Evolutionary conservation across 306 rosid genomes (phyloP), one percentile per base, ranked within the genome.

Genomic region (Luffa acutangula): DNA sequence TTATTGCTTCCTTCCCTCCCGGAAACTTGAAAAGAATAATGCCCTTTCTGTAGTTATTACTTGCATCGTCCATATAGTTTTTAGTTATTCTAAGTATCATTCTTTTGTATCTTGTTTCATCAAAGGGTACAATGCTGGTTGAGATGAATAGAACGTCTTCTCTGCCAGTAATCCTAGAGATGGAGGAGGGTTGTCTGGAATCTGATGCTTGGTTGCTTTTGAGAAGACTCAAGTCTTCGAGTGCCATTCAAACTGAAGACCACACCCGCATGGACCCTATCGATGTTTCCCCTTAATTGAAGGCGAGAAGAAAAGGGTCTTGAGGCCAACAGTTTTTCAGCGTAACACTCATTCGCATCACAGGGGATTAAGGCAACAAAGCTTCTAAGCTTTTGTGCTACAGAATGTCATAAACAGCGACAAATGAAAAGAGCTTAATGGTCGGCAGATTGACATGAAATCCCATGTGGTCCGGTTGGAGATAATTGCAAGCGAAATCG

Each of bases 161-260:
- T 51, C 81, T 87, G 82, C 97, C 98, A 49, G 62, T 90, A 78
- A 93, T 89, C 52, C 80, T 91, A 36, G 97, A 91, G 82, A 91
- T 95, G 96, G 82, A 69, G 60, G 89, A 89, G 89, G 97, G 98
- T 20, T 92, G 92, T 85, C 80, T 83, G 41, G 82, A 77, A 62
- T 87, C 97, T 78, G 97, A 92, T 86, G 97, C 91, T 5, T 76
- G 87, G 92, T 82, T 88, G 82, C 98, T 94, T 84, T 80, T 94
- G 82, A 86, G 89, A 79, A 87, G 98, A 82, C 69, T 92, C 58
- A 85, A 88, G 80, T 83, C 86, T 63, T 81, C 75, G 37, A 13
- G 67, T 75, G 71, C 79, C 18, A 76, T 81, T 17, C 89, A 64
- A 82, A 77, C 78, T 75, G 84, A 65, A 80, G 82, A 57, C 0